phyloP scores from a whole-genome alignment of 2,329 filamentous ascomycete species.

The Botrytis aclada region DNA sequence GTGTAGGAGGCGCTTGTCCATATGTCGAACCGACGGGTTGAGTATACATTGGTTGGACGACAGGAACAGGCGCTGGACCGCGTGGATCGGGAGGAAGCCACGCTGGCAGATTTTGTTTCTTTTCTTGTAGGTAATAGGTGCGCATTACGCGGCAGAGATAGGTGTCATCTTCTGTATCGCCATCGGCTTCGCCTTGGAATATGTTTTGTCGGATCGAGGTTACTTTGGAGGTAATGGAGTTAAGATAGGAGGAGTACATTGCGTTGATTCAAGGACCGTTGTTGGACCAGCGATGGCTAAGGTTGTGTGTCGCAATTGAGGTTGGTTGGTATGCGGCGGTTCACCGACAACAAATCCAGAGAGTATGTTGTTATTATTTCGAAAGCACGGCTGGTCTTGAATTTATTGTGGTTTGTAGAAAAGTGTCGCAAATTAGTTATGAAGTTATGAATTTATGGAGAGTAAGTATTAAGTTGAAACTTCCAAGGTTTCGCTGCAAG shows the following conservation, averaged over 20 bases:
- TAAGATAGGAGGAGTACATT: slow-evolving; percentile 72
- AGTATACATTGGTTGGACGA: slow-evolving; percentile 51
- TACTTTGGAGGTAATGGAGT: slow-evolving; percentile 62
- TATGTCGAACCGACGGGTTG: slow-evolving; percentile 51
- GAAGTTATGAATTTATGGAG: slow-evolving; percentile 7
- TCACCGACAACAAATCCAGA: not conserved
- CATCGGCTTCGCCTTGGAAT: slow-evolving; percentile 65
- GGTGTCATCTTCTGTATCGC: slow-evolving; percentile 82
- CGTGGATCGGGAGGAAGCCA: slow-evolving; percentile 95
- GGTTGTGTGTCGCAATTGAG: slow-evolving; percentile 9
- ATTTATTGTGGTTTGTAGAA: slow-evolving; percentile 5
- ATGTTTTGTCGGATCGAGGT: slow-evolving; percentile 62
- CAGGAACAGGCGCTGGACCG: slow-evolving; percentile 46
- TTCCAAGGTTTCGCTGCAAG: slow-evolving; percentile 19
- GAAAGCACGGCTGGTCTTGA: not conserved
- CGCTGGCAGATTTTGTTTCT: slow-evolving; percentile 72
- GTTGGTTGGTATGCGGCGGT: not conserved
- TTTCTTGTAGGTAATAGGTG: slow-evolving; percentile 81
- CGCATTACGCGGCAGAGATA: slow-evolving; percentile 92
- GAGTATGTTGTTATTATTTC: not conserved
- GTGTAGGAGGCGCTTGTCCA: slow-evolving; percentile 41
- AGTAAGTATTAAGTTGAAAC: slow-evolving; percentile 11
- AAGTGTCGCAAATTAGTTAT: not conserved
- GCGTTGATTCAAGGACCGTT: slow-evolving; percentile 42
- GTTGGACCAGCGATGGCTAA: not conserved